A percentile compares a stretch with the other conserved stretches of the same genome.
Conservation (phyloP, 2,329 filamentous ascomycete species). For the Clonostachys solani region DNA sequence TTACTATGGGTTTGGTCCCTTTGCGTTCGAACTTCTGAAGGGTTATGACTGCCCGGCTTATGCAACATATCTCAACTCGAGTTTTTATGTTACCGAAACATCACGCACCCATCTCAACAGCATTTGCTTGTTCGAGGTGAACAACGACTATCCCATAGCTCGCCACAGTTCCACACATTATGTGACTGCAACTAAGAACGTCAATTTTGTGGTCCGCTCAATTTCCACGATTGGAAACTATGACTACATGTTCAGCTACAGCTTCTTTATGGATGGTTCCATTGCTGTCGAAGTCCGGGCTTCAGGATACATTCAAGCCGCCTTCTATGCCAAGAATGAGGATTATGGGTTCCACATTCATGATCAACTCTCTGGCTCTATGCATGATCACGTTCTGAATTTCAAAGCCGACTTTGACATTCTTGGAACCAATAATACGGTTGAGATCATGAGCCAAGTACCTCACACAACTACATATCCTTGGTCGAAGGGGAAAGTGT, state of each 20-base stretch:
- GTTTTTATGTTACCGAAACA: too few species aligned
- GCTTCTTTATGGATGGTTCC: slow-evolving; percentile 46
- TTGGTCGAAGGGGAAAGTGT: slow-evolving; percentile 39
- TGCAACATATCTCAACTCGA: slow-evolving; percentile 6
- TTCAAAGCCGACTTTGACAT: slow-evolving; percentile 52
- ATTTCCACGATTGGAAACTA: slow-evolving; percentile 51
- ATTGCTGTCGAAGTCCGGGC: slow-evolving; percentile 46
- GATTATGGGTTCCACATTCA: slow-evolving; percentile 44
- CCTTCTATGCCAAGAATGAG: slow-evolving; percentile 7
- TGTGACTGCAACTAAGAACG: slow-evolving; percentile 40
- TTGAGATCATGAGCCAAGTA: slow-evolving; percentile 27
- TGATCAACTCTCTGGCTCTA: slow-evolving; percentile 38
- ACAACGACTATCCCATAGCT: slow-evolving; percentile 41
- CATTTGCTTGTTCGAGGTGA: slow-evolving; percentile 53
- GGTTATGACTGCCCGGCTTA: slow-evolving; percentile 4
- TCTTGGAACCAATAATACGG: slow-evolving; percentile 38
- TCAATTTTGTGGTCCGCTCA: slow-evolving; percentile 37
- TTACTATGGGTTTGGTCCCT: too few species aligned
- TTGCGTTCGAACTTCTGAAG: too few species aligned
- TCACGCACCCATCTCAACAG: too few species aligned
- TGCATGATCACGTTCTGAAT: slow-evolving; percentile 53
- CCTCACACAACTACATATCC: slow-evolving; percentile 29
- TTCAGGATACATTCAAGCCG: slow-evolving; percentile 48
- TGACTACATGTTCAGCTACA: slow-evolving; percentile 45
- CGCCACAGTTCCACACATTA: slow-evolving; percentile 40